Conservation (phyloP, 257 asterid species). For the Plantago major region DNA sequence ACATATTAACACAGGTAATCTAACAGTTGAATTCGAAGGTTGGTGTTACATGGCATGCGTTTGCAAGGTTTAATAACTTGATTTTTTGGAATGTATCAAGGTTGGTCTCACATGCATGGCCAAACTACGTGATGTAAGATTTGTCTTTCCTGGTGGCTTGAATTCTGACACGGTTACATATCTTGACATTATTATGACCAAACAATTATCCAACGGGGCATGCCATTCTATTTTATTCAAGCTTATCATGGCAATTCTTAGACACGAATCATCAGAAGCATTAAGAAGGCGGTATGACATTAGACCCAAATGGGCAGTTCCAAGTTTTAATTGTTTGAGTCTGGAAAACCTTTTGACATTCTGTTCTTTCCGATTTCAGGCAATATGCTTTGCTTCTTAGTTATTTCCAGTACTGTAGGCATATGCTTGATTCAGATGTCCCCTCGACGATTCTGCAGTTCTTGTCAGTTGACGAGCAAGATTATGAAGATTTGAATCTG, state of each 20-base stretch:
- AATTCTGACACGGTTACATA: slow-evolving; percentile 64
- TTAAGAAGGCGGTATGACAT: slow-evolving; percentile 79
- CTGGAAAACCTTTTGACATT: slow-evolving; percentile 21
- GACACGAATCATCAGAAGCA: slow-evolving; percentile 90
- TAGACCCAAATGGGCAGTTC: slow-evolving; percentile 9
- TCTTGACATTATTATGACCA: slow-evolving; percentile 72
- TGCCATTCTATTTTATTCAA: slow-evolving; percentile 89
- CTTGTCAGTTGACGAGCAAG: slow-evolving; percentile 69
- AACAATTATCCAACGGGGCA: slow-evolving; percentile 76
- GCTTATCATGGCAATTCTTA: slow-evolving; percentile 76
- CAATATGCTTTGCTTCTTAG: slow-evolving; percentile 95
- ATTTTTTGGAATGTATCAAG: slow-evolving; percentile 35
- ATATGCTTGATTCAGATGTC: slow-evolving; percentile 84
- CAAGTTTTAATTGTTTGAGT: slow-evolving; percentile 15
- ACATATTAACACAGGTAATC: slow-evolving; percentile 72
- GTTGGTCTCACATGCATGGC: slow-evolving; percentile 99
- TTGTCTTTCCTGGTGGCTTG: slow-evolving; percentile 63
- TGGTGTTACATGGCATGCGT: background rate
- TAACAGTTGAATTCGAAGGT: slow-evolving; percentile 7
- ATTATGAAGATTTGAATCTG: slow-evolving; percentile 67
- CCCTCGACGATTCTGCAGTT: slow-evolving; percentile 67
- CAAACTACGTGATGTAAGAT: slow-evolving; percentile 82
- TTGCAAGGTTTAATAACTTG: slow-evolving; percentile 19
- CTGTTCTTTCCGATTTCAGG: slow-evolving; percentile 44
- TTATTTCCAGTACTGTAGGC: slow-evolving; percentile 92